Evolutionary conservation across 495 filamentous ascomycete species (phyloP), one percentile per base, ranked within the genome.

Genomic region (Hypoxylon subgilvum): DNA sequence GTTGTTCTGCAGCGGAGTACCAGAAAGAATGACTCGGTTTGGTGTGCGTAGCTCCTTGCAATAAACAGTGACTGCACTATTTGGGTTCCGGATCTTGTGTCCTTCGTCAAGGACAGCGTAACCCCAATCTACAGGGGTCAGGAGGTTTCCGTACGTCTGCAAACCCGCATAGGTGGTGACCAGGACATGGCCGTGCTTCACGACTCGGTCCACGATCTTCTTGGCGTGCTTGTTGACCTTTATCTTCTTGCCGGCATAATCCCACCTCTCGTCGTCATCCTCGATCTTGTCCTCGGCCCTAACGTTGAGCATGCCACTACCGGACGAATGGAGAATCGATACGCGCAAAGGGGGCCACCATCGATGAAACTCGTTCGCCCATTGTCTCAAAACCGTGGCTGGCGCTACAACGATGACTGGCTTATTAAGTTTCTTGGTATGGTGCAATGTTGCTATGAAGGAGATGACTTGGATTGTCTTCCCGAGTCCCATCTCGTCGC

Each of bases 341-440:
- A 97, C 94, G 16, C 94, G 86, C 21, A 98, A 79, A 14, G 94
- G 86, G 12, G 94, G 94, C 94, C 94, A 97, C 94, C 94, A 98
- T 18, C 86, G 84, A 71, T 97, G 94, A 62, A 98, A 97, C 66
- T 98, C 94, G 54, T 95, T 94, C 7, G 96, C 94, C 94, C 94
- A 98, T 67, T 97, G 92, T 53, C 88, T 89, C 76, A 98, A 84
- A 9, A 97, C 88, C 1, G 94, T 97, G 16, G 93, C 94, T 1
- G 94, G 94, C 48, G 90, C 90, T 8, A 97, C 91, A 21, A 98
- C 82, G 55, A 98, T 86, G 27, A 91, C 82, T 1, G 94, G 94
- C 57, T 90, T 92, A 7, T 81, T 82, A 38, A 96, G 78, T 67
- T 84, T 89, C 32, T 87, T 87, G 71, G 90, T 96, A 68, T 97